Conservation (phyloP, 768 basidiomycete species). For the Boletus sensibilis region DNA sequence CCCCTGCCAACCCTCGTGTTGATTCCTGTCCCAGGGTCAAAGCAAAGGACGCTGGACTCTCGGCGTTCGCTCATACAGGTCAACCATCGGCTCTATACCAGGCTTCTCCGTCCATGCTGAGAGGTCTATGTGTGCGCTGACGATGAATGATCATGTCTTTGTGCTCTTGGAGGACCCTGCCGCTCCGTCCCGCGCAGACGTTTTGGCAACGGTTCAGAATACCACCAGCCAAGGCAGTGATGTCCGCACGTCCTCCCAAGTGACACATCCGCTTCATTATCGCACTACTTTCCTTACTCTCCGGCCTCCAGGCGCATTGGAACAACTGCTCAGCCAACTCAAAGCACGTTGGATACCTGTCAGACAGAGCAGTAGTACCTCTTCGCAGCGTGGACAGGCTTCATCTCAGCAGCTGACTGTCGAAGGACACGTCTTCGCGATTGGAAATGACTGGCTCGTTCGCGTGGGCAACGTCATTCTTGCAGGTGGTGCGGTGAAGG, state of each 20-base stretch:
- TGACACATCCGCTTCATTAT: constrained; percentile 51
- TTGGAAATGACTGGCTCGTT: constrained; percentile 81
- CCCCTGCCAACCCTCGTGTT: constrained; percentile 13
- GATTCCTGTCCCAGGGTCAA: constrained; percentile 46
- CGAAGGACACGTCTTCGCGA: constrained; percentile 71
- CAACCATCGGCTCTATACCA: constrained; percentile 58
- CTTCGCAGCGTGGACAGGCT: constrained; percentile 46
- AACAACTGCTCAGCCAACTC: constrained; percentile 70
- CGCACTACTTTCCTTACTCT: constrained; percentile 77
- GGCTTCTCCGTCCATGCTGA: constrained; percentile 54
- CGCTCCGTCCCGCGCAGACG: constrained; percentile 66
- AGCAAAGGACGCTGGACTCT: constrained; percentile 66
- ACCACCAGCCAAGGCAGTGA: constrained; percentile 33
- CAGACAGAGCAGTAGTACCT: constrained; percentile 44
- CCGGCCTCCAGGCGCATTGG: constrained; percentile 69
- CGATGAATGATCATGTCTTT: constrained; percentile 80
- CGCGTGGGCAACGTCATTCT: constrained; percentile 76
- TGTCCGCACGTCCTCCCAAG: constrained; percentile 15
- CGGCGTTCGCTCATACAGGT: constrained; percentile 70
- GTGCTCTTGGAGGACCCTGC: constrained; percentile 75
- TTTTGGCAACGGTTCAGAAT: constrained; percentile 38
- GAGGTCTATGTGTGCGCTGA: constrained; percentile 71
- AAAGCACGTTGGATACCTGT: constrained; percentile 76
- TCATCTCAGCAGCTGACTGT: constrained; percentile 65
- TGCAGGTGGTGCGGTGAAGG: constrained; percentile 71